Percentiles rank a stretch among this genome's conserved stretches.
Evolutionary conservation across 169 alveolate species (phyloP).

Genomic region (Perkinsus marinus): DNA sequence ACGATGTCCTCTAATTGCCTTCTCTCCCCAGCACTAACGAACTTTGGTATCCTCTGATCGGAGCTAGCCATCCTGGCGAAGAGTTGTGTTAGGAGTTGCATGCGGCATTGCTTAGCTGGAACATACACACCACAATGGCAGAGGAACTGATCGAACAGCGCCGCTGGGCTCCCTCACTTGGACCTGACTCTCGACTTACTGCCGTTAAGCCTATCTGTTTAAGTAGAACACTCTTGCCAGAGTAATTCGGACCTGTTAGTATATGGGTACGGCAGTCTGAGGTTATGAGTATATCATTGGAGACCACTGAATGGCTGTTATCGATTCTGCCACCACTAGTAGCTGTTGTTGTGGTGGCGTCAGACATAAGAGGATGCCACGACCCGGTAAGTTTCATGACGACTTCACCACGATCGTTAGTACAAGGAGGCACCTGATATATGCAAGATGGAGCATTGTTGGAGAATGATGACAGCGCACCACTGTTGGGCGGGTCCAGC

Average conservation of each 20-base stretch:
- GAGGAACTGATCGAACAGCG: not conserved
- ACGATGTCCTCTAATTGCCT: not conserved
- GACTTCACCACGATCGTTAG: not conserved
- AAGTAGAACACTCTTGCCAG: not conserved
- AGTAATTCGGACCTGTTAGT: not conserved
- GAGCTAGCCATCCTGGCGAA: not conserved
- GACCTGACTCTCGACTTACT: too few relatives aligned
- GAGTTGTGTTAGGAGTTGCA: not conserved
- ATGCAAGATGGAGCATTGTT: not conserved
- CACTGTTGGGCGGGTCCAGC: not conserved
- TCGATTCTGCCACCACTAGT: not conserved
- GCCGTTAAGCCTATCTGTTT: not conserved
- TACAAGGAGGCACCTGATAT: not conserved
- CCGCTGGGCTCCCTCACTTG: too few relatives aligned
- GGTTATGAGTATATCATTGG: not conserved
- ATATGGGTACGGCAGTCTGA: not conserved
- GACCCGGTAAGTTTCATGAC: not conserved
- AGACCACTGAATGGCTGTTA: not conserved
- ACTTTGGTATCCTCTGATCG: not conserved
- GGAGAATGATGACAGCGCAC: not conserved
- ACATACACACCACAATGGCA: not conserved
- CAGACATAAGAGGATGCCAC: not conserved
- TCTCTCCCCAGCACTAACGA: not conserved
- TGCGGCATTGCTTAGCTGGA: not conserved
- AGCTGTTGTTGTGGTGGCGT: not conserved